Evolutionary conservation across 352 stramenopile genomes (phyloP), one percentile per base, ranked within the genome.

Genomic region (Globisporangium carolinianum): DNA sequence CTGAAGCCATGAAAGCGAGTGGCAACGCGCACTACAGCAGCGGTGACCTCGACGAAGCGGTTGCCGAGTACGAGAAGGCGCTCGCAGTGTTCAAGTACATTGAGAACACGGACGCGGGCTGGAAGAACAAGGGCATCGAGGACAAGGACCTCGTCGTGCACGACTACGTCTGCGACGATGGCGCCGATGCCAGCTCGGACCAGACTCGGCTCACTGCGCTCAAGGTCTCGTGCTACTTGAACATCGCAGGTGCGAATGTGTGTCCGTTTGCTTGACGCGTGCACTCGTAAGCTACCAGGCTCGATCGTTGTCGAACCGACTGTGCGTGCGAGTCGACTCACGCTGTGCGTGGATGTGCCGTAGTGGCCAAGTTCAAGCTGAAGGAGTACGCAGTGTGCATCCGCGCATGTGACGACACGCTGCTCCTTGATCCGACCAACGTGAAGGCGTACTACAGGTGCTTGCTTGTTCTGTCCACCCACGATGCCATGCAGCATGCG

Each of bases 81-180:
- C 70, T 94, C n/a, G 68, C 82, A 5, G 66, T 92, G 2, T 94
- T 94, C 62, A 91, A 89, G 63, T 92, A 78, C 45, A 67, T 84
- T 11, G 76, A 90, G 50, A 92, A 92, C 59, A 89, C 69, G 51
- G 83, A 92, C 54, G 71, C 74, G 0, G 80, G 76, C 32, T 94
- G 84, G 84, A 92, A 92, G 65, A 92, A 90, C 56, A 92, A 94
- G 35, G 84, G 84, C 1, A 94, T 94, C 58, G 80, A 91, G 56
- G 84, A 92, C 69, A 72, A 60, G 7, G 84, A 94, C 42, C 85
- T 94, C 55, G 55, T 64, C 3, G 57, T 89, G 1, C 60, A 71
- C 6, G 77, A 91, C 42, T 79, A 76, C 63, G 78, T 67, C 53
- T 83, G 75, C 37, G 71, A 80, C n/a, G 53, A 77, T 17, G 39